These are phyloP conservation scores for Odontarrhena argentea DNA, from an alignment of 345 rosid species.

Conservation along the genomic window DNA sequence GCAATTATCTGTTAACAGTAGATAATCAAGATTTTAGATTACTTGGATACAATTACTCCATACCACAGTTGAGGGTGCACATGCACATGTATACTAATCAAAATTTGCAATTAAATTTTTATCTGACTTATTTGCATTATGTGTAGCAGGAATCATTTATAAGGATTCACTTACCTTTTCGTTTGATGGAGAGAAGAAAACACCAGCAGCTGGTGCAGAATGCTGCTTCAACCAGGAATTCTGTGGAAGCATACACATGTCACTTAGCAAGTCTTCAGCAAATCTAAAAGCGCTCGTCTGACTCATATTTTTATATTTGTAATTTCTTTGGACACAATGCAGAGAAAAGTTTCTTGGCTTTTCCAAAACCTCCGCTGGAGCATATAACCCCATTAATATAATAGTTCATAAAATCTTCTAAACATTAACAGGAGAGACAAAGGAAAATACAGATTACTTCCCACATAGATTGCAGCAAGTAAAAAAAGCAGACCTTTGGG, in stretches of 20 bases:
- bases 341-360: background rate
- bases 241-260: slow-evolving; percentile 40
- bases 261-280: background rate
- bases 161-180: slow-evolving; percentile 69
- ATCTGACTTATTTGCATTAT: slow-evolving; percentile 25
- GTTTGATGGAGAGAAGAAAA: slow-evolving; percentile 91
- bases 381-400: slow-evolving; percentile 9
- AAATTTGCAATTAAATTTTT: slow-evolving; percentile 3
- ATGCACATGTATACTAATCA: slow-evolving; percentile 10
- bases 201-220: slow-evolving; percentile 94
- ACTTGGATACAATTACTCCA: slow-evolving; percentile 22
- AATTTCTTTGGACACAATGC: slow-evolving; percentile 10
- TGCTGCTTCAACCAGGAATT: slow-evolving; percentile 95
- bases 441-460: background rate
- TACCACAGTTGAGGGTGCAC: slow-evolving; percentile 21
- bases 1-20: slow-evolving; percentile 69
- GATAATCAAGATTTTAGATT: slow-evolving; percentile 22
- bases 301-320: background rate
- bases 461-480: slow-evolving; percentile 11
- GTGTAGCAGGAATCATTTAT: slow-evolving; percentile 19
- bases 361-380: slow-evolving; percentile 4
- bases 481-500: slow-evolving; percentile 67
- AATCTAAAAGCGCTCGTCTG: background rate
- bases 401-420: slow-evolving; percentile 14
- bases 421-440: background rate